Evolutionary conservation across 75 land plant species (phyloP), one percentile per base, ranked within the genome.

Genomic region (Sequoiadendron giganteum): DNA sequence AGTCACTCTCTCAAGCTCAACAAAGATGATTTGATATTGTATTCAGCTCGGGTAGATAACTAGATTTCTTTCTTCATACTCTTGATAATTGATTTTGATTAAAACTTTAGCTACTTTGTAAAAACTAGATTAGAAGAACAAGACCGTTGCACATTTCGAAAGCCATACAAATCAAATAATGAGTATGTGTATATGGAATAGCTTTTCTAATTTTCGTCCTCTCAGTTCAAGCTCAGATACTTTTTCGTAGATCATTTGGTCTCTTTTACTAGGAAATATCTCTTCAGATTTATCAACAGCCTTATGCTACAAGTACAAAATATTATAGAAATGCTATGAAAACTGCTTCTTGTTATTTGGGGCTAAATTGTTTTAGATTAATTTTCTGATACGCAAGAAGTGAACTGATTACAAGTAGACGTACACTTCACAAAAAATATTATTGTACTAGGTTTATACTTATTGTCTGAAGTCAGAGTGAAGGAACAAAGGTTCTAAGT

Each of bases 21-120:
- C 89, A 95, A 97, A 86, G 99, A 98, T 65, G 99, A 98, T 89
- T 38, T 96, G 16, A 92, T 98, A 86, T 90, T 98, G 49, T 98
- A 98, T 87, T 98, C 99, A 61, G 99, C 99, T 5, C 97, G 95
- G 99, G 99, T 98, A 89, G 75, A 61, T 39, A 32, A 40, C 34
- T 38, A 21, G 48, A 73, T 54, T 54, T 18, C 49, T 47, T 82
- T 82, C 5, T 3, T 82, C 52, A 19, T 42, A 82, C 34, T 82
- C 13, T 11, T 82, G 1, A 13, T 28, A 47, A 82, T 82, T 16
- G 32, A 79, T 8, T 75, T 34, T 14, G 76, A 75, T 39, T 75
- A 10, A 75, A 75, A 75, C 8, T 47, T n/a, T 47, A 10, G 5
- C 10, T 45, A 10, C 48, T 82, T 11, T 11, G 32, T 47, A 11